These are phyloP conservation scores for Pythium grandisporangium DNA, from an alignment of 352 stramenopile genomes.

Conservation along the genomic window DNA sequence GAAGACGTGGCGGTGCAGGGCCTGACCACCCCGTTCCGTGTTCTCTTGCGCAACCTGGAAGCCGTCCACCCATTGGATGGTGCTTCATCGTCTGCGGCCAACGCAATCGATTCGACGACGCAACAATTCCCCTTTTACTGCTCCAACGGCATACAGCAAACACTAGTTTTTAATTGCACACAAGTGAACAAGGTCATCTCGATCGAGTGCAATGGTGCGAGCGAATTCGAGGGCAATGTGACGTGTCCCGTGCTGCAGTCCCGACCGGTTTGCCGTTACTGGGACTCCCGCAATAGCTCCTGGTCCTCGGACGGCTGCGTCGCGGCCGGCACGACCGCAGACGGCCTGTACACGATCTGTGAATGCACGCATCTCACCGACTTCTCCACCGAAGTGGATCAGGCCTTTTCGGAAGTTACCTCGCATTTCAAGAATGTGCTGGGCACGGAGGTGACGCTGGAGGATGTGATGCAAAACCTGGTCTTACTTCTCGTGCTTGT, in stretches of 20 bases:
- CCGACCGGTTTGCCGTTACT: constrained; percentile 46
- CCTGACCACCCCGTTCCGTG: constrained; percentile 28
- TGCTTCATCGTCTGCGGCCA: constrained; percentile 2
- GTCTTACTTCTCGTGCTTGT: constrained; percentile 38
- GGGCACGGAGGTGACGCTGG: constrained; percentile 35
- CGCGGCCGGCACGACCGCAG: constrained; percentile 35
- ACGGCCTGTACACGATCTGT: constrained; percentile 65
- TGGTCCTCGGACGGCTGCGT: constrained; percentile 58
- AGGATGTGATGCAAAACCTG: constrained; percentile 52
- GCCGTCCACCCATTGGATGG: constrained; percentile 10
- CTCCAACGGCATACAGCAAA: constrained; percentile 30
- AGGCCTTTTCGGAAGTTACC: constrained; percentile 41
- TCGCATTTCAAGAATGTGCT: constrained; percentile 57
- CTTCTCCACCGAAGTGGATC: constrained; percentile 55
- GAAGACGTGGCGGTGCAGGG: constrained; percentile 22
- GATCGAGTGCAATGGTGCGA: constrained; percentile 41
- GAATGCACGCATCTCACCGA: constrained; percentile 69
- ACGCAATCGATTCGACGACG: not conserved
- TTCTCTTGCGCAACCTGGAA: constrained; percentile 44
- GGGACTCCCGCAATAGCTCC: constrained; percentile 21
- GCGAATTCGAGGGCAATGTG: constrained; percentile 27
- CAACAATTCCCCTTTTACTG: constrained; percentile 36
- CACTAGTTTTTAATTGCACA: constrained; percentile 44
- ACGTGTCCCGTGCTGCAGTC: constrained; percentile 34
- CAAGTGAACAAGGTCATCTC: constrained; percentile 22